Conservation (phyloP, 495 filamentous ascomycete genomes). For the Penicillium parvum region DNA sequence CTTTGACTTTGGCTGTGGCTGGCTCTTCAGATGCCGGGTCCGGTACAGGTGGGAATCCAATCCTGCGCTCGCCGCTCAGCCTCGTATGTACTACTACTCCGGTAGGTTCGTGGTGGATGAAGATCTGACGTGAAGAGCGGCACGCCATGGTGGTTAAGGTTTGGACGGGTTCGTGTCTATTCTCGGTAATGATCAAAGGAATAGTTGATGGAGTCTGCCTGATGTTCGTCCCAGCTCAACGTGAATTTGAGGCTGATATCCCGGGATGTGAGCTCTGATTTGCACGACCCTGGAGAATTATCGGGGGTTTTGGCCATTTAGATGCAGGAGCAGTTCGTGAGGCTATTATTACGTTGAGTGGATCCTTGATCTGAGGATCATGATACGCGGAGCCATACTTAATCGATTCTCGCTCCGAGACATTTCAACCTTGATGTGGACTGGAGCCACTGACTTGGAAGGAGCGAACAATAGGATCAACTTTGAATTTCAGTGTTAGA, state of each 20-base stretch:
- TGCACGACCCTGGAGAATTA: conserved; percentile 10
- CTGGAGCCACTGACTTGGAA: neutral
- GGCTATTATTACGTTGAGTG: too few species aligned
- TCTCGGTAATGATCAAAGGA: neutral
- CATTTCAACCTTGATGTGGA: too few species aligned
- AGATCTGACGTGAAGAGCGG: neutral
- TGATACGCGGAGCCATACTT: conserved; percentile 20
- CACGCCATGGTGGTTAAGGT: neutral
- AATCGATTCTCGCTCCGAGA: neutral
- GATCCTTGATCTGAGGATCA: neutral
- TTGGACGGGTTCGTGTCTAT: neutral
- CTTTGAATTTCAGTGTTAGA: too few species aligned
- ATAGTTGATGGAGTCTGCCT: too few species aligned
- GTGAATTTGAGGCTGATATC: neutral
- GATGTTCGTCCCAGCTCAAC: conserved; percentile 1
- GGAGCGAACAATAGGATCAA: too few species aligned
- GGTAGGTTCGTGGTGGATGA: neutral
- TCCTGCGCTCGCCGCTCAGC: too few species aligned
- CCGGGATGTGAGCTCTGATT: too few species aligned
- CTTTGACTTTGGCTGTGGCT: too few species aligned
- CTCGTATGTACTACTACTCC: neutral
- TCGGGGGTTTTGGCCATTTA: conserved; percentile 11
- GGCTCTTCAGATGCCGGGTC: too few species aligned
- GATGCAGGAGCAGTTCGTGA: neutral
- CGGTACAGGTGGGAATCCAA: too few species aligned